phyloP scores from a whole-genome alignment of 1,284 basidiomycete genomes.

The Leccinum pallidistipes region DNA sequence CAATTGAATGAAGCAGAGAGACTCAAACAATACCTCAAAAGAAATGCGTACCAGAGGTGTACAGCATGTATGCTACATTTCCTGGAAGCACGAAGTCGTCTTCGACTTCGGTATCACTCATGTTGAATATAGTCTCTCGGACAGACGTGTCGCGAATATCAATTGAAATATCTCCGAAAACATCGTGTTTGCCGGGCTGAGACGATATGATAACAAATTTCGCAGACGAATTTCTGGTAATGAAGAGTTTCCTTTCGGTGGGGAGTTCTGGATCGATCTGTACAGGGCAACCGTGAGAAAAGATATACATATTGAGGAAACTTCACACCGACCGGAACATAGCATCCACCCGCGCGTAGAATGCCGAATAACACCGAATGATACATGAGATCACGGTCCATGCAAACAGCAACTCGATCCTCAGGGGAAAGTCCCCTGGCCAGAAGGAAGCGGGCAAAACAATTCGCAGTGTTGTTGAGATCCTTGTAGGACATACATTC shows the following conservation, averaged over 20 bases:
- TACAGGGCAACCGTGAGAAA: slow-evolving; percentile 1
- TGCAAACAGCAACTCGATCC: slow-evolving; percentile 50
- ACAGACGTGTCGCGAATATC: slow-evolving; percentile 32
- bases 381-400: slow-evolving; percentile 45
- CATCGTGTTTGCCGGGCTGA: slow-evolving; percentile 22
- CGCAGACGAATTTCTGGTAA: slow-evolving; percentile 46
- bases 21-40: neutral
- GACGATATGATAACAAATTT: slow-evolving; percentile 43
- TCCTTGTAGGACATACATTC: slow-evolving; percentile 40
- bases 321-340: slow-evolving; percentile 46
- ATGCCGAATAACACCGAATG: slow-evolving; percentile 48
- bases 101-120: slow-evolving; percentile 35
- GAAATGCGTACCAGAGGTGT: slow-evolving; percentile 46
- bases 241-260: slow-evolving; percentile 47
- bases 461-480: slow-evolving; percentile 41
- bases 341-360: slow-evolving; percentile 53
- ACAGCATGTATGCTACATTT: slow-evolving; percentile 49
- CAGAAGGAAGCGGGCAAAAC: slow-evolving; percentile 46
- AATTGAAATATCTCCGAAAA: slow-evolving; percentile 36
- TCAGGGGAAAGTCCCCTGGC: slow-evolving; percentile 40
- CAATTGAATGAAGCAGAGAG: neutral
- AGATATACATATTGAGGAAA: slow-evolving; percentile 22
- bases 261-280: slow-evolving; percentile 57
- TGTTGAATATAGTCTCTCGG: slow-evolving; percentile 29
- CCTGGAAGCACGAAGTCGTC: slow-evolving; percentile 30